Evolutionary conservation across 495 filamentous ascomycete species (phyloP).

Genomic region (Penicillium manginii): DNA sequence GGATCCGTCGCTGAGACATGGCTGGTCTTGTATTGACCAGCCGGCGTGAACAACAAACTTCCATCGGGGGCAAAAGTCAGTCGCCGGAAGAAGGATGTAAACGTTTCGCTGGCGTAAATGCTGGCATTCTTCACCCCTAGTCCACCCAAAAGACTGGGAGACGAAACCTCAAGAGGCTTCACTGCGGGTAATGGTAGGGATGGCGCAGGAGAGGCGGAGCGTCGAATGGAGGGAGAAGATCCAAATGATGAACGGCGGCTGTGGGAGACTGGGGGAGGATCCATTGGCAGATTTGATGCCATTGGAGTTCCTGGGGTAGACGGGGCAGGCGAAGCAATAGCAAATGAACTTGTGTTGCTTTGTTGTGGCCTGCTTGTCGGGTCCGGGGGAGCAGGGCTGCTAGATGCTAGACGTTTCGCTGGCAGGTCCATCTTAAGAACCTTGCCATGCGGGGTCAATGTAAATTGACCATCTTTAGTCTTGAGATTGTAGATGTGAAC

Average conservation of each 20-base stretch:
- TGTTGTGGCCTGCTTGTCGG: conserved; percentile 60
- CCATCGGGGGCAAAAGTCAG: conserved; percentile 95
- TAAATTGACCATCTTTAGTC: conserved; percentile 95
- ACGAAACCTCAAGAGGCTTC: conserved; percentile 90
- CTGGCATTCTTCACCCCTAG: conserved; percentile 79
- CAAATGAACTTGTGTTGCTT: conserved; percentile 58
- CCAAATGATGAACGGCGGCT: conserved; percentile 95
- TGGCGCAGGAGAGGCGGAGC: conserved; percentile 93
- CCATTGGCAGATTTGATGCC: conserved; percentile 90
- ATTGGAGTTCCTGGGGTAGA: conserved; percentile 96
- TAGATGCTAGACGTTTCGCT: conserved; percentile 83
- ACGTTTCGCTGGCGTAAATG: conserved; percentile 97
- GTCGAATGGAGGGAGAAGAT: conserved; percentile 78
- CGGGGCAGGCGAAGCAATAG: conserved; percentile 78
- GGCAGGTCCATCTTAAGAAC: conserved; percentile 90
- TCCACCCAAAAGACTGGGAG: conserved; percentile 61
- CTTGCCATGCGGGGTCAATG: conserved; percentile 75
- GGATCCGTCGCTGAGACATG: conserved; percentile 68
- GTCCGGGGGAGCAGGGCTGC: conserved; percentile 91
- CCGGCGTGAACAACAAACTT: conserved; percentile 92
- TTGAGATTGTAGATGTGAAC: conserved; percentile 96
- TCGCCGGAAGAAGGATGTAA: conserved; percentile 95
- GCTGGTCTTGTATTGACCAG: conserved; percentile 90
- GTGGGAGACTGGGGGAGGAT: conserved; percentile 89
- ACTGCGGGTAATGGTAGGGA: conserved; percentile 94